Percentiles rank a stretch among this genome's conserved stretches.
These are phyloP conservation scores for Coniosporium tulheliwenetii DNA, from an alignment of 2,329 filamentous ascomycete species.

Conservation along the genomic window DNA sequence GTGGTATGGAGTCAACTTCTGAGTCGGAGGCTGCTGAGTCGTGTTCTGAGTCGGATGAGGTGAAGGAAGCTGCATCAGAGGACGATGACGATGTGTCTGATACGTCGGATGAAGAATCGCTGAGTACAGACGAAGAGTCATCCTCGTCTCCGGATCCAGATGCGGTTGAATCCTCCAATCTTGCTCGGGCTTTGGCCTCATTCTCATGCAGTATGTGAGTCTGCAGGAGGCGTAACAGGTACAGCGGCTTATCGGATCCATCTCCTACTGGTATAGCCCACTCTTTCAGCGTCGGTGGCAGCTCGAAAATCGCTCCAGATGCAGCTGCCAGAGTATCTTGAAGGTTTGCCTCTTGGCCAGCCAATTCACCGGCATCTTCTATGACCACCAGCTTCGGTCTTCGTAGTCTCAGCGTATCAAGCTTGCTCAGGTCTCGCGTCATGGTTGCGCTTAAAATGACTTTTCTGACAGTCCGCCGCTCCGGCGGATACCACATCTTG, in stretches of 20 bases:
- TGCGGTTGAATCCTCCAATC: slow-evolving; percentile 4
- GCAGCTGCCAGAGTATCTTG: slow-evolving; percentile 2
- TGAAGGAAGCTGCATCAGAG: slow-evolving; percentile 5
- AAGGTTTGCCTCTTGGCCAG: slow-evolving; percentile 16
- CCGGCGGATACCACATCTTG: slow-evolving; percentile 20
- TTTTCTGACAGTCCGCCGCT: slow-evolving; percentile 46
- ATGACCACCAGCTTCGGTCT: slow-evolving; percentile 65
- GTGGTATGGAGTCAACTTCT: slow-evolving; percentile 10
- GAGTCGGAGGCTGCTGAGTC: slow-evolving; percentile 10
- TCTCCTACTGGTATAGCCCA: slow-evolving; percentile 32
- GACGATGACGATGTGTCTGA: slow-evolving; percentile 18
- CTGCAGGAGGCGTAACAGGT: slow-evolving; percentile 62
- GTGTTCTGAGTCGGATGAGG: slow-evolving; percentile 7
- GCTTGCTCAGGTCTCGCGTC: slow-evolving; percentile 68
- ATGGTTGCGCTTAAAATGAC: slow-evolving; percentile 84
- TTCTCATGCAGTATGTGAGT: slow-evolving; percentile 26
- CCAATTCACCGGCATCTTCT: slow-evolving; percentile 32
- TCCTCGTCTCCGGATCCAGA: slow-evolving; percentile 20
- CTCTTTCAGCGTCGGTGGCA: slow-evolving; percentile 38
- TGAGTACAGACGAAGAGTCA: slow-evolving; percentile 12
- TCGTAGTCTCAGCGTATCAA: slow-evolving; percentile 56
- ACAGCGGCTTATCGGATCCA: slow-evolving; percentile 52
- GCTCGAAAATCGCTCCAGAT: slow-evolving; percentile 28
- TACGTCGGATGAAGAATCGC: slow-evolving; percentile 8
- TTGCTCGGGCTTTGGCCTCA: not conserved